Evolutionary conservation across 768 basidiomycete species (phyloP), one percentile per base, ranked within the genome.

Genomic region (Mycena sanguinolenta): DNA sequence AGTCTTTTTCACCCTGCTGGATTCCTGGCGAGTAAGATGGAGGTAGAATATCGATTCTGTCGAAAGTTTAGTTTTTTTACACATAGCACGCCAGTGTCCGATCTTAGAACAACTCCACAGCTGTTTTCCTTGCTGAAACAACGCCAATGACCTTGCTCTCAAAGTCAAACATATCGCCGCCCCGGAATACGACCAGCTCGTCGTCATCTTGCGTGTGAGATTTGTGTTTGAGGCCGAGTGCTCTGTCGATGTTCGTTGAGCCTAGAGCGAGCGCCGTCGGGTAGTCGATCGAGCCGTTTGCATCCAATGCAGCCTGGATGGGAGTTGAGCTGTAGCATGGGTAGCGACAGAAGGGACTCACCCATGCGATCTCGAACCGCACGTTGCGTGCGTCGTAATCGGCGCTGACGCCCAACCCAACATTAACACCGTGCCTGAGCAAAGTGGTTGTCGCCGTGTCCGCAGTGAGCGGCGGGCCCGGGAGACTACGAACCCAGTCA

Each of bases 401-500:
- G 68, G 91, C 87, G 7, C 81, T 77, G 19, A 89, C 84, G 2
- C 90, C 92, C 23, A 93, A 75, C 0, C 84, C 91, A 10, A 92
- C 88, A 23, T 88, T 88, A 3, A 96, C 90, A 8, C 89, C 88
- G 32, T 89, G 84, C 6, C 83, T 77, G 16, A 92, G 79, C 36
- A 96, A 83, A 2, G 80, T 83, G 8, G 84, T 83, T 10, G 92
- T 79, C 0, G 89, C 80, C 1, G 87, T 91, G 7, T 91, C 82
- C 23, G 83, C 79, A 6, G 90, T 85, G 23, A 91, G 76, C 0
- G 95, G 95, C 1, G 91, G 90, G 1, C 95, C 94, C 28, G 92
- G 88, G 46, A 90, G 78, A 77, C 91, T 89, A 70, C 3, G 44
- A 58, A 6, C 3, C 46, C 32, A 44, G 7, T 46, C 28, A 44